phyloP scores from a whole-genome alignment of 2,329 filamentous ascomycete genomes.

The Pyricularia sp. region DNA sequence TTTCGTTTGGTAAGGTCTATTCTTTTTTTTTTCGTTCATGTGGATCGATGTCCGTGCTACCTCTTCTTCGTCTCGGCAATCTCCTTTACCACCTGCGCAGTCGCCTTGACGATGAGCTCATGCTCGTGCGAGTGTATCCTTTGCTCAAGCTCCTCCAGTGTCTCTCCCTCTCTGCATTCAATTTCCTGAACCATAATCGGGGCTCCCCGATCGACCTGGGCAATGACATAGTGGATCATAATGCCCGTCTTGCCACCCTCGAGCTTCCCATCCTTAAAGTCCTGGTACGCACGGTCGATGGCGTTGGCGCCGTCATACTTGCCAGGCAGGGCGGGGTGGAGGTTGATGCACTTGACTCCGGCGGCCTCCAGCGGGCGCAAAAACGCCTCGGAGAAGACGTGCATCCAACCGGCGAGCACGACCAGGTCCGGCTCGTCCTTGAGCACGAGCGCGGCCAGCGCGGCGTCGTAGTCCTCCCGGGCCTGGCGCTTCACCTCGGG shows the following conservation, averaged over 20 bases:
- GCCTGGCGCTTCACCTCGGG: constrained; percentile 38
- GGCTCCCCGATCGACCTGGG: constrained; percentile 66
- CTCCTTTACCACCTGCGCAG: constrained; percentile 32
- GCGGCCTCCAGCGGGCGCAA: constrained; percentile 51
- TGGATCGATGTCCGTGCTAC: background rate
- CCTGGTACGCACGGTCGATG: constrained; percentile 65
- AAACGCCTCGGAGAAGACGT: constrained; percentile 60
- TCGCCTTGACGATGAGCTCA: constrained; percentile 64
- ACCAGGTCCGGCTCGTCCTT: constrained; percentile 56
- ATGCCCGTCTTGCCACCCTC: constrained; percentile 63
- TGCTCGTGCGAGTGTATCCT: constrained; percentile 70
- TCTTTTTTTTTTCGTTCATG: background rate
- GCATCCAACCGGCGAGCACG: constrained; percentile 79
- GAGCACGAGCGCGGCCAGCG: constrained; percentile 56
- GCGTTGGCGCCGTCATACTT: constrained; percentile 66
- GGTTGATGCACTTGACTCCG: constrained; percentile 61
- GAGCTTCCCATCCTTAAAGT: constrained; percentile 51
- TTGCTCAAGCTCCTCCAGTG: constrained; percentile 51
- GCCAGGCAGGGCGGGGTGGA: constrained; percentile 64
- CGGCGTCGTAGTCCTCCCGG: constrained; percentile 59
- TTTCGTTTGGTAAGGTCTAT: no score
- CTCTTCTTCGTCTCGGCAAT: constrained; percentile 14
- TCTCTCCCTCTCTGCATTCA: constrained; percentile 48
- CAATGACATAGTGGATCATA: constrained; percentile 79
- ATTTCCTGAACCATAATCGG: constrained; percentile 62